A percentile compares a stretch with the other conserved stretches of the same genome.
Evolutionary conservation across 164 flowering plant genomes (phyloP).

Genomic region (Umbilicus rupestris): DNA sequence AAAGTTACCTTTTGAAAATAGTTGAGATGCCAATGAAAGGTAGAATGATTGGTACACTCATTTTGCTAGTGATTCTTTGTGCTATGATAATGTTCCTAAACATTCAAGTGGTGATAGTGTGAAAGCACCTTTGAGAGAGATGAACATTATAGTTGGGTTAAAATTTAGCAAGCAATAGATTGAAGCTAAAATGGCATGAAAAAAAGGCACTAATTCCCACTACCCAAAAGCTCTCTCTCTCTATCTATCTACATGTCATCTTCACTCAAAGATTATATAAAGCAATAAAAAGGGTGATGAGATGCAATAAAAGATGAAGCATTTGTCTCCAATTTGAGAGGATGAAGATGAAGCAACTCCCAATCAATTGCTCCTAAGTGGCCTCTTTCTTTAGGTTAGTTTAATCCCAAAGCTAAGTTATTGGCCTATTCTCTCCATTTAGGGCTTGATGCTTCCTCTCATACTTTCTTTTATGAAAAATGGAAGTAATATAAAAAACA

Average conservation of each 20-base stretch:
- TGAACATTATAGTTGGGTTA: background rate
- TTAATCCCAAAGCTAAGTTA: background rate
- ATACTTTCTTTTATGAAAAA: background rate
- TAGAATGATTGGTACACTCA: background rate
- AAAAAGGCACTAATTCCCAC: background rate
- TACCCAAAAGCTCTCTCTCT: background rate
- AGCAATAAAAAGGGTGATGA: background rate
- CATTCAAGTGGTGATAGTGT: slow-evolving; percentile 2
- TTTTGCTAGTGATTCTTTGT: slow-evolving; percentile 1
- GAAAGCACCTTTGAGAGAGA: background rate
- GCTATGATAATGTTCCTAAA: background rate
- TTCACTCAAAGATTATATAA: background rate
- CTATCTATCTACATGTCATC: background rate
- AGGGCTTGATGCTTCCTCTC: background rate
- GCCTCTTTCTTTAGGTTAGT: background rate
- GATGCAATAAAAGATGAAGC: background rate
- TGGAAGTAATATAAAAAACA: background rate
- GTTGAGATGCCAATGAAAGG: background rate
- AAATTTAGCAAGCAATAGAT: background rate
- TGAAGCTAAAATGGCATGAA: background rate
- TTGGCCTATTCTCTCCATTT: background rate
- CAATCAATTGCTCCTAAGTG: background rate
- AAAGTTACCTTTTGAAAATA: background rate
- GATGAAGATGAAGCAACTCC: background rate
- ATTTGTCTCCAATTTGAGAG: slow-evolving; percentile 2